Evolutionary conservation across 768 basidiomycete genomes (phyloP), one percentile per base, ranked within the genome.

Genomic region (Tylopilus subfusipes): DNA sequence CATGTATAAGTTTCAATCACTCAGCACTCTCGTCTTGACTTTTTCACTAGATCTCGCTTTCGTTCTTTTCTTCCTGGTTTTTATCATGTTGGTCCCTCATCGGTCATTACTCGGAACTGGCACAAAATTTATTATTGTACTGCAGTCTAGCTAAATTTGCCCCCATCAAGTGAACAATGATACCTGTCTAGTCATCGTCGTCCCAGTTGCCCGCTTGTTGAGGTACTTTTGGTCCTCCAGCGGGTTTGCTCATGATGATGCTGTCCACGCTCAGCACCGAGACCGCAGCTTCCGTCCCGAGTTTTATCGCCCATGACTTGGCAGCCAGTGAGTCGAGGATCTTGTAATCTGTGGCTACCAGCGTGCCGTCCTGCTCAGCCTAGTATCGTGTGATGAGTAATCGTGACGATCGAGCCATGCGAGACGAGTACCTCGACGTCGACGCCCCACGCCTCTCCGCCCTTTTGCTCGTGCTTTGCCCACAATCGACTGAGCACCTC

Each of bases 201-300:
- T 93, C 91, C 90, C 90, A 93, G 68, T 90, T 90, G 7, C 89
- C 84, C 36, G 86, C 78, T 68, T 93, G 91, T 65, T 93, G 90
- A 50, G 90, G 90, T 46, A 93, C 76, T 68, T 91, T 93, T 45
- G 90, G 90, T 46, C 90, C 90, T 29, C 90, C 90, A 0, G 90
- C 89, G n/a, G 89, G 88, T 67, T 92, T 93, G 75, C 89, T 91
- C 84, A 95, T 93, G 75, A 98, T 97, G 69, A 98, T 98, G 66
- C 90, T 93, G 73, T 99, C 97, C 8, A 99, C 97, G 57, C 88
- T 89, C 51, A 99, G 82, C 29, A 97, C 90, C 0, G 91, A 86
- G 38, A 90, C 80, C 1, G 94, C 93, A 18, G 93, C 92, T 67
- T 97, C 93, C 0, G 93, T 93, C 16, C 88, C 94, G n/a, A 94